Evolutionary conservation across 768 basidiomycete genomes (phyloP).

Genomic region (Podaxis sp.): DNA sequence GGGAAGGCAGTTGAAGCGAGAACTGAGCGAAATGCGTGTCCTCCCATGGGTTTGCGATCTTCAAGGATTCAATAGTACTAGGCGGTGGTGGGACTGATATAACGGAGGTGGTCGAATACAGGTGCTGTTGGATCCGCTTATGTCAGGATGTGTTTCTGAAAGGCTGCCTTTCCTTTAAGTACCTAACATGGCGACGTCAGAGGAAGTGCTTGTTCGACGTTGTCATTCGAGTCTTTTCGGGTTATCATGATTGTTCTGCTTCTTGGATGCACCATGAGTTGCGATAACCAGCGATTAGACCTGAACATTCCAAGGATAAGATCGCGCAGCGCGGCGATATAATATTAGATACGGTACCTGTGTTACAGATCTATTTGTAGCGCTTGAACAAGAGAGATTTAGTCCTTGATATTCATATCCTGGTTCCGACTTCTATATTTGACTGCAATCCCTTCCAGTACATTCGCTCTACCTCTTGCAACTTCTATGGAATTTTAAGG

Average conservation of each 20-base stretch:
- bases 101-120: not conserved
- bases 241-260: not conserved
- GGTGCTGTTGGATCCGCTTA: not conserved
- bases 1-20: constrained; percentile 52
- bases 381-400: too few species aligned
- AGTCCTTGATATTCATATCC: too few species aligned
- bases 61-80: not conserved
- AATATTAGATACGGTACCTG: not conserved
- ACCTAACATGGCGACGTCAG: not conserved
- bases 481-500: not conserved
- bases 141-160: not conserved
- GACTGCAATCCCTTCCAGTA: not conserved
- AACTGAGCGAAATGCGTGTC: constrained; percentile 58
- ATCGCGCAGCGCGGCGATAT: not conserved
- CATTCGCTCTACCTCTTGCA: not conserved
- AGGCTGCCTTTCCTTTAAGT: not conserved
- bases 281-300: not conserved
- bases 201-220: not conserved
- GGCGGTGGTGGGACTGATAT: not conserved
- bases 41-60: constrained; percentile 46
- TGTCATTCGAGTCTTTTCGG: not conserved
- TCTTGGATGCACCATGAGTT: not conserved
- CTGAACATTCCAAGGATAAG: not conserved
- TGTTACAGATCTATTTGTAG: not conserved
- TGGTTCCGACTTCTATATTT: not conserved